These are phyloP conservation scores for Cladosporium colombiae DNA, from an alignment of 2,329 filamentous ascomycete genomes.

Conservation along the genomic window DNA sequence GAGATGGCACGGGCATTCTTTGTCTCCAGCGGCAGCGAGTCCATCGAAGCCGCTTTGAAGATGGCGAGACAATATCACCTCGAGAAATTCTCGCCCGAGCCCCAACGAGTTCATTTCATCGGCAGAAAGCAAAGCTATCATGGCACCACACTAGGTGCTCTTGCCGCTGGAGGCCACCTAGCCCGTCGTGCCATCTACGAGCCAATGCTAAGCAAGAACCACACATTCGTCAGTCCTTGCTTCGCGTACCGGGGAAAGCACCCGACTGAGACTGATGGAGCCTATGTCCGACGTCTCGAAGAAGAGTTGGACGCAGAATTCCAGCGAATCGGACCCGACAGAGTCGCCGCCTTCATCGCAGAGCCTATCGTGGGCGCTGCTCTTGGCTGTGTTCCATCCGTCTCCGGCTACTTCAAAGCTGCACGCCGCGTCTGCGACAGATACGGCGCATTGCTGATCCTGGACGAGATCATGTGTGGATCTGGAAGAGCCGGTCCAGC, in stretches of 20 bases:
- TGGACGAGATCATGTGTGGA: constrained; percentile 78
- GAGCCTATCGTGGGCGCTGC: constrained; percentile 73
- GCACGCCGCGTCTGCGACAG: constrained; percentile 69
- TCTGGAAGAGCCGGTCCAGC: constrained; percentile 58
- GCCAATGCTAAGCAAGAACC: constrained; percentile 54
- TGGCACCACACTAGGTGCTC: constrained; percentile 67
- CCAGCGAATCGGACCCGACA: constrained; percentile 61
- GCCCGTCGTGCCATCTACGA: constrained; percentile 63
- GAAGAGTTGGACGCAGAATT: constrained; percentile 70
- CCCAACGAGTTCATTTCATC: constrained; percentile 62
- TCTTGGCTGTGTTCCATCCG: constrained; percentile 67
- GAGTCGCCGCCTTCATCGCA: constrained; percentile 70
- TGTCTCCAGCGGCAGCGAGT: constrained; percentile 63
- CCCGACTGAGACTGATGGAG: constrained; percentile 54
- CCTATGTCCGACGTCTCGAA: constrained; percentile 63
- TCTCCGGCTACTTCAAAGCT: constrained; percentile 68
- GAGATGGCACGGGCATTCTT: constrained; percentile 59
- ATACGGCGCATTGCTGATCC: constrained; percentile 71
- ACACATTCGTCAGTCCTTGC: constrained; percentile 66
- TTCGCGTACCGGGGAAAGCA: constrained; percentile 62
- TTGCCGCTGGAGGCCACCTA: constrained; percentile 65
- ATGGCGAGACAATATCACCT: constrained; percentile 66
- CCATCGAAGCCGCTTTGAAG: constrained; percentile 69
- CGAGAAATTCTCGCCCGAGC: constrained; percentile 55
- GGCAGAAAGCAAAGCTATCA: constrained; percentile 68